These are phyloP conservation scores for Heimioporus punctisporus DNA, from an alignment of 1,284 basidiomycete species.

Conservation along the genomic window DNA sequence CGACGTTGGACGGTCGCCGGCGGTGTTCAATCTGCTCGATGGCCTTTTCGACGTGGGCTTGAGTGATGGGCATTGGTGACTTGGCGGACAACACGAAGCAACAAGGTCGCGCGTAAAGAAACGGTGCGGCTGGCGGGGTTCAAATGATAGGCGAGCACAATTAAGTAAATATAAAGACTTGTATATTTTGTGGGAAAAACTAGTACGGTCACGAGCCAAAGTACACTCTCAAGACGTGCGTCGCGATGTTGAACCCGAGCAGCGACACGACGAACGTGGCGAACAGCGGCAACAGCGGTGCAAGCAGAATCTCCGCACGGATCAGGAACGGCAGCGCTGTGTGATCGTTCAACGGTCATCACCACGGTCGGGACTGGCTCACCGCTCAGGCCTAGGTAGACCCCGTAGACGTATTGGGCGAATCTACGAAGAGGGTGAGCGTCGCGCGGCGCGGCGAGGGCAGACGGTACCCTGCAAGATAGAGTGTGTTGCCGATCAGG, in stretches of 20 bases:
- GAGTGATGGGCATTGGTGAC: slow-evolving; percentile 39
- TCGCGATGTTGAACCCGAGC: slow-evolving; percentile 88
- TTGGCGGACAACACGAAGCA: slow-evolving; percentile 4
- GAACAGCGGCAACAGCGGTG: slow-evolving; percentile 85
- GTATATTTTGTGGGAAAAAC: no score
- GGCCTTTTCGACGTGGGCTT: slow-evolving; percentile 69
- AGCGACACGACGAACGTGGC: slow-evolving; percentile 85
- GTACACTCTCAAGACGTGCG: slow-evolving; percentile 76
- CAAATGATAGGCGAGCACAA: slow-evolving; percentile 22
- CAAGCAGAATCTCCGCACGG: slow-evolving; percentile 83
- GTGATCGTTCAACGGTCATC: slow-evolving; percentile 5
- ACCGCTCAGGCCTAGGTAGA: slow-evolving; percentile 90
- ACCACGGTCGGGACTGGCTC: slow-evolving; percentile 18
- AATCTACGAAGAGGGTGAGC: slow-evolving; percentile 47
- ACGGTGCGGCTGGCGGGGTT: slow-evolving; percentile 27
- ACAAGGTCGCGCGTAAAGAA: slow-evolving; percentile 15
- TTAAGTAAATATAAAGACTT: no score
- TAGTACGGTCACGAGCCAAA: slow-evolving; percentile 53
- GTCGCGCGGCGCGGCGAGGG: background rate
- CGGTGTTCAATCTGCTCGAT: slow-evolving; percentile 76
- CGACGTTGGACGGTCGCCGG: slow-evolving; percentile 67
- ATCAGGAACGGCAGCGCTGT: slow-evolving; percentile 90
- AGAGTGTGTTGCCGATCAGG: slow-evolving; percentile 92
- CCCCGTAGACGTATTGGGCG: slow-evolving; percentile 88
- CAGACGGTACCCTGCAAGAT: slow-evolving; percentile 73